Percentiles rank a stretch among this genome's conserved stretches.
phyloP scores from a whole-genome alignment of 257 asterid genomes.

The Forsythia suspensa region DNA sequence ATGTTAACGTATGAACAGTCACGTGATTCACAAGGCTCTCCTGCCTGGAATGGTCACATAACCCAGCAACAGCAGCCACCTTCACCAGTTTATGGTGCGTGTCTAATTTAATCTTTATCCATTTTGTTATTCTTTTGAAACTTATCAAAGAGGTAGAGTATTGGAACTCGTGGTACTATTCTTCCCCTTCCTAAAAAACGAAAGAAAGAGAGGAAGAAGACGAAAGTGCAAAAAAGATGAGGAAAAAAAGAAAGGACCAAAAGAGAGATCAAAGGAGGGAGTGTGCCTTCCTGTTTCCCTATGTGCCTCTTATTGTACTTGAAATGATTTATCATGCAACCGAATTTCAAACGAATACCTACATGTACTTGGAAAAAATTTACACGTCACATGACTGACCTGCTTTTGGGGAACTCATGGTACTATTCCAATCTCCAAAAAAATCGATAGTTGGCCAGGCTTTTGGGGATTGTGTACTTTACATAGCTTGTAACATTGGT shows the following conservation, averaged over 20 bases:
- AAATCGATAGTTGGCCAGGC: neutral
- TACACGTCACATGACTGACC: no score
- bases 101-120: constrained; percentile 15
- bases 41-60: constrained; percentile 64
- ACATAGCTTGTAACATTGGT: neutral
- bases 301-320: no score
- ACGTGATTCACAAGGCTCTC: constrained; percentile 50
- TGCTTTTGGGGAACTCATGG: neutral
- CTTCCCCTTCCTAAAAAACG: no score
- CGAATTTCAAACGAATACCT: no score
- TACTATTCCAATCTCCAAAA: neutral
- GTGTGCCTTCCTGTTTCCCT: no score
- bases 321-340: no score
- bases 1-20: constrained; percentile 48
- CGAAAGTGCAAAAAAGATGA: no score
- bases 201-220: no score
- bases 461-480: neutral
- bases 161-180: neutral
- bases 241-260: no score
- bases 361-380: no score
- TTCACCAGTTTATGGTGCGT: constrained; percentile 69
- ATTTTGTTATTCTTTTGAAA: neutral
- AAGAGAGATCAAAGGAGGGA: no score
- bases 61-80: constrained; percentile 70
- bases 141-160: neutral